Evolutionary conservation across 495 filamentous ascomycete species (phyloP).

Genomic region (Talaromyces ruber): DNA sequence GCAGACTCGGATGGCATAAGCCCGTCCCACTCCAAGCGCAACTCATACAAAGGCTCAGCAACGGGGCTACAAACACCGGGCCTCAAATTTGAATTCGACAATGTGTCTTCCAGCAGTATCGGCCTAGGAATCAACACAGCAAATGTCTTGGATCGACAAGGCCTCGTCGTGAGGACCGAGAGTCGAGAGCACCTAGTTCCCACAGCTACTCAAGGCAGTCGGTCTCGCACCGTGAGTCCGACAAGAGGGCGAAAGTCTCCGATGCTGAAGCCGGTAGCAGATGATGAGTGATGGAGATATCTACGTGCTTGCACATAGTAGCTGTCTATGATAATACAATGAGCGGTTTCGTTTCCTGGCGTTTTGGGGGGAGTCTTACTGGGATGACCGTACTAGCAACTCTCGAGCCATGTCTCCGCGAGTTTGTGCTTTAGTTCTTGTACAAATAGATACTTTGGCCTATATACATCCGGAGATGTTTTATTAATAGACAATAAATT

Average conservation of each 20-base stretch:
- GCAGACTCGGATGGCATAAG: conserved; percentile 21
- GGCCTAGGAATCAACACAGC: conserved; percentile 32
- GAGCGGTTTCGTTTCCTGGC: neutral
- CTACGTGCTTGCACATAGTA: neutral
- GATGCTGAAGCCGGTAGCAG: conserved; percentile 25
- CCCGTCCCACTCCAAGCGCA: conserved; percentile 24
- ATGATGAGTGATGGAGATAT: conserved; percentile 23
- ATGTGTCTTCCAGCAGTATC: conserved; percentile 39
- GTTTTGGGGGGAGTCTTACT: neutral
- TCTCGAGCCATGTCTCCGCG: neutral
- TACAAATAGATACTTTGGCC: neutral
- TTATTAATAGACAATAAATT: neutral
- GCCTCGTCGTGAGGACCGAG: conserved; percentile 69
- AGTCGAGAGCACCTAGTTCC: conserved; percentile 63
- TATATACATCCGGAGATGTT: neutral
- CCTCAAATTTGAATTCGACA: conserved; percentile 53
- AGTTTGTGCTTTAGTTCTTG: neutral
- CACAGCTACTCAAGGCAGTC: conserved; percentile 34
- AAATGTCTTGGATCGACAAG: conserved; percentile 61
- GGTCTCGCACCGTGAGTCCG: conserved; percentile 36
- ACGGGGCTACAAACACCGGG: conserved; percentile 19
- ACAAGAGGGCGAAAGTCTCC: conserved; percentile 35
- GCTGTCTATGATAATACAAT: neutral
- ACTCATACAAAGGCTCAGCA: conserved; percentile 29
- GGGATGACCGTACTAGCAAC: neutral